These are phyloP conservation scores for Epithele typhae DNA, from an alignment of 768 basidiomycete species.

Conservation along the genomic window DNA sequence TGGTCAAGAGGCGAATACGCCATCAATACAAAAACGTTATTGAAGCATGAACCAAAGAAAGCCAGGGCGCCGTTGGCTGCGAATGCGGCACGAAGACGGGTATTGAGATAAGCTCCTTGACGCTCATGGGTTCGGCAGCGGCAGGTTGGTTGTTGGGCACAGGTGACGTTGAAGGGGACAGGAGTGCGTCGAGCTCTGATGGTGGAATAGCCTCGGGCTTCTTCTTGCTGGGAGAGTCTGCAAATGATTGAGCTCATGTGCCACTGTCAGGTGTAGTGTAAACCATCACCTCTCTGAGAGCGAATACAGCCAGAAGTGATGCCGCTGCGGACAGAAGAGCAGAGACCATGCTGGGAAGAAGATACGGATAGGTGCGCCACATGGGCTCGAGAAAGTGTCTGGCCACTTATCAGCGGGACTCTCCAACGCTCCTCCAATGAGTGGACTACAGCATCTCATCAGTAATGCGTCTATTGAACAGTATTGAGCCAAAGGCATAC, in stretches of 20 bases:
- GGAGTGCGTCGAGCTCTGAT: constrained; percentile 5
- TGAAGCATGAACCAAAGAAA: constrained; percentile 53
- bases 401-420: constrained; percentile 48
- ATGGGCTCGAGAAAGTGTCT: constrained; percentile 38
- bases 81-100: constrained; percentile 50
- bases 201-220: neutral
- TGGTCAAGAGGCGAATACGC: constrained; percentile 55
- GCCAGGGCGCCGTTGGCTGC: constrained; percentile 47
- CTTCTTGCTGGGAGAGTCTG: constrained; percentile 23
- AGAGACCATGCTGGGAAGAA: constrained; percentile 54
- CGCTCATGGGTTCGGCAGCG: constrained; percentile 16
- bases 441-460: constrained; percentile 34
- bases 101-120: constrained; percentile 37
- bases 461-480: neutral
- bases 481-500: constrained; percentile 47
- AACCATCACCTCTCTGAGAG: constrained; percentile 50
- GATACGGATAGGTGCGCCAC: constrained; percentile 50
- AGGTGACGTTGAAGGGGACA: neutral
- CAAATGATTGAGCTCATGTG: neutral
- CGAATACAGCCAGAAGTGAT: constrained; percentile 38
- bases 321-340: constrained; percentile 37
- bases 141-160: constrained; percentile 3
- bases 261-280: no score
- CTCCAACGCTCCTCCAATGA: constrained; percentile 59
- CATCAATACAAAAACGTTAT: constrained; percentile 63